phyloP scores from a whole-genome alignment of 2,329 filamentous ascomycete species.

The Diaporthe ampelina region DNA sequence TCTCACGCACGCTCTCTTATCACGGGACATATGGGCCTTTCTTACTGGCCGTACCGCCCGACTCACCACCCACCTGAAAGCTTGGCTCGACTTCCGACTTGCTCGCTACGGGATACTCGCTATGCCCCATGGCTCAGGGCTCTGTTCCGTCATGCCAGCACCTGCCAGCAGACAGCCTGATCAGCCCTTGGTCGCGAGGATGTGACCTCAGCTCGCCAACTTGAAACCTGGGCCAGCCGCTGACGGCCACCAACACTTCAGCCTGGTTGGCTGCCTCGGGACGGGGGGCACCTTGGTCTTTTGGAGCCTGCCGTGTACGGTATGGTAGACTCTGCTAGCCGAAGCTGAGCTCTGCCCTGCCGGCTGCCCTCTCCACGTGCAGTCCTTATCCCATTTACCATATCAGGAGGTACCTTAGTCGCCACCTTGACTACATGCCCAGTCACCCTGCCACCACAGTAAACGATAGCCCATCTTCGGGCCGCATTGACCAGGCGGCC shows the following conservation, averaged over 20 bases:
- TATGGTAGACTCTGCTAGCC: constrained; percentile 20
- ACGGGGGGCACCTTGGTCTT: background rate
- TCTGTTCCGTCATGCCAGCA: background rate
- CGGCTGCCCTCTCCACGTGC: background rate
- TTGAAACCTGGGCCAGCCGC: constrained; percentile 32
- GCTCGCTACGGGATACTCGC: background rate
- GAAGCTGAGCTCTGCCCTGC: background rate
- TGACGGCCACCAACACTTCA: constrained; percentile 16
- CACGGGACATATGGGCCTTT: background rate
- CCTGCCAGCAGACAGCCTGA: constrained; percentile 19
- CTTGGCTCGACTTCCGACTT: constrained; percentile 11
- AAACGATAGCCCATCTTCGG: constrained; percentile 1
- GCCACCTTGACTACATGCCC: background rate
- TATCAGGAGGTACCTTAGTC: constrained; percentile 5
- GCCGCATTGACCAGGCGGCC: constrained; percentile 27
- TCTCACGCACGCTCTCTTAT: background rate
- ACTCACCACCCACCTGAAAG: constrained; percentile 7
- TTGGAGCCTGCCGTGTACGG: background rate
- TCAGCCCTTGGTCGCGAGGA: constrained; percentile 17
- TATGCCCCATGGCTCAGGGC: background rate
- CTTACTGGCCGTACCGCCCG: constrained; percentile 10
- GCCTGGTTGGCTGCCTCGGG: constrained; percentile 24
- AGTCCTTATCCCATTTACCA: background rate
- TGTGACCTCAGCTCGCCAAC: constrained; percentile 34
- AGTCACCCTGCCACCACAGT: no score